Percentiles rank a stretch among this genome's conserved stretches.
Conservation (phyloP, 176 grass and related monocot genomes). For the Thalia dealbata region DNA sequence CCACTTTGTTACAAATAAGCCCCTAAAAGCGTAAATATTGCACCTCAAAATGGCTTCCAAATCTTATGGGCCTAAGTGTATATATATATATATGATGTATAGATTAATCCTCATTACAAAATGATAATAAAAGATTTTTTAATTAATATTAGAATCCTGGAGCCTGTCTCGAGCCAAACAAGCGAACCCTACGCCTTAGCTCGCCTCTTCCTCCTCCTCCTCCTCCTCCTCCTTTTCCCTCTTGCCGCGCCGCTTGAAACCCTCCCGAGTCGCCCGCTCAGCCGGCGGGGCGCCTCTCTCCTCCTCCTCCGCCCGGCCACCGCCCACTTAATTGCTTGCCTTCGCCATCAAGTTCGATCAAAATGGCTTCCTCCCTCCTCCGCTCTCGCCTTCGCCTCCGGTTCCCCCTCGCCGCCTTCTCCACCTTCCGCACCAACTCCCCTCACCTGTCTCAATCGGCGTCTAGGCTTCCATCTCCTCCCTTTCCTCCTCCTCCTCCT, state of each 20-base stretch:
- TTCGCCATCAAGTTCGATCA: no score
- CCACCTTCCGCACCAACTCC: constrained; percentile 8
- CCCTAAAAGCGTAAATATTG: no score
- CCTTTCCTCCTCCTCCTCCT: constrained; percentile 19
- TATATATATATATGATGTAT: no score
- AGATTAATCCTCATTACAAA: no score
- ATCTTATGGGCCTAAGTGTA: no score
- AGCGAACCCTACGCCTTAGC: neutral
- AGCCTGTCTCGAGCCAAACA: neutral
- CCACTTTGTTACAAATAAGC: no score
- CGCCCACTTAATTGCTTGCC: no score
- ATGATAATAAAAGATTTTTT: no score
- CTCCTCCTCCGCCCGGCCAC: neutral
- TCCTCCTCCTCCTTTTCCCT: neutral
- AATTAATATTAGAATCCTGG: no score
- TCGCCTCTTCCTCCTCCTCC: no score
- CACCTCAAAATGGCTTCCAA: no score
- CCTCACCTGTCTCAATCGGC: constrained; percentile 21
- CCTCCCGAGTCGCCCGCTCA: neutral
- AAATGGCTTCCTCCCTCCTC: constrained; percentile 15
- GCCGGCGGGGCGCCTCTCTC: neutral
- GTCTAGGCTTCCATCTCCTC: constrained; percentile 21
- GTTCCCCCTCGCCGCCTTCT: neutral
- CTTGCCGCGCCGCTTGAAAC: neutral
- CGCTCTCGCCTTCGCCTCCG: neutral